phyloP scores from a whole-genome alignment of 106 monocot genomes.

The Apostasia shenzhenica region DNA sequence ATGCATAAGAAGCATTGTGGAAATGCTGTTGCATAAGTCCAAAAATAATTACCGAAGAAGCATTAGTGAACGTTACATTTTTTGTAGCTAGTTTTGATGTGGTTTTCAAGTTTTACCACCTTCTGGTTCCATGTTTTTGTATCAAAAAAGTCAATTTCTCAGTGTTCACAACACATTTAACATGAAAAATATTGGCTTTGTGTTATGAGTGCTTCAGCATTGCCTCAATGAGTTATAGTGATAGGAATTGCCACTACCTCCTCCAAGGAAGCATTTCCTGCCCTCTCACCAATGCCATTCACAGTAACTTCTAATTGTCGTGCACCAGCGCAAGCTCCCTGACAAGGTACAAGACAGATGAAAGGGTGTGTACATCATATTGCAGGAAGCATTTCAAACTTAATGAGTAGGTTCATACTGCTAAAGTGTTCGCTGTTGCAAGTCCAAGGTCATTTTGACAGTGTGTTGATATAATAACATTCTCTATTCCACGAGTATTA shows the following conservation, averaged over 20 bases:
- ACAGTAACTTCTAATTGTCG: slow-evolving; percentile 84
- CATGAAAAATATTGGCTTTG: not conserved
- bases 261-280: slow-evolving; percentile 97
- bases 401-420: slow-evolving; percentile 35
- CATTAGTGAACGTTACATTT: no score
- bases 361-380: slow-evolving; percentile 4
- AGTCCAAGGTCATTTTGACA: slow-evolving; percentile 98
- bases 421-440: slow-evolving; percentile 86
- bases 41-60: no score
- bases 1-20: no score
- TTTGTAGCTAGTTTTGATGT: no score
- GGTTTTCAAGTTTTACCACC: no score
- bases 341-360: slow-evolving; percentile 19
- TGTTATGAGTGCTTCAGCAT: not conserved
- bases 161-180: no score
- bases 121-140: no score
- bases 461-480: slow-evolving; percentile 95
- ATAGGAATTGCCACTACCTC: slow-evolving; percentile 41
- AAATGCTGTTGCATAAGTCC: no score
- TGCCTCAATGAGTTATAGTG: not conserved
- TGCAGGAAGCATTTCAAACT: not conserved
- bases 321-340: slow-evolving; percentile 88
- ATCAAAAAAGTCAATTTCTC: no score
- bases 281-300: slow-evolving; percentile 98
- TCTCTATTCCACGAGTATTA: slow-evolving; percentile 80